Percentiles rank a stretch among this genome's conserved stretches.
phyloP scores from a whole-genome alignment of 2,329 filamentous ascomycete genomes.

The Colletotrichum sidae region DNA sequence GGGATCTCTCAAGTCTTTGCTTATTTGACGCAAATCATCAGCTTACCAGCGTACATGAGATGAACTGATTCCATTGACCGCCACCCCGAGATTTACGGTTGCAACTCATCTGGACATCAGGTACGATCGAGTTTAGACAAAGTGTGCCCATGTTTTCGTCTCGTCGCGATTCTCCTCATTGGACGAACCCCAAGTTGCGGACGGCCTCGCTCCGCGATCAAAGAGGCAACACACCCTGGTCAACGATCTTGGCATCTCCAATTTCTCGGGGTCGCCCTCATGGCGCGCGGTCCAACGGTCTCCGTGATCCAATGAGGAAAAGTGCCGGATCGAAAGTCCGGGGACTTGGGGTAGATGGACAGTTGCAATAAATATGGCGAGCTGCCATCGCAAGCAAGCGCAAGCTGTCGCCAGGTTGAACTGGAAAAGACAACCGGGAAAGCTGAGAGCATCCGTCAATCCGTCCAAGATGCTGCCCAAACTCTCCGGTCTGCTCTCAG shows the following conservation, averaged over 20 bases:
- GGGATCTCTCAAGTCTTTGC: too few species aligned
- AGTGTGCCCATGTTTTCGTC: conserved; percentile 5
- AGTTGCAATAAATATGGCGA: conserved; percentile 25
- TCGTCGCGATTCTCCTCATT: conserved; percentile 8
- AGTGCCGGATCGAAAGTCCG: conserved; percentile 1
- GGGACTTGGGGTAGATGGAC: not conserved
- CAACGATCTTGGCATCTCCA: conserved; percentile 27
- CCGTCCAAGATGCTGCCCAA: conserved; percentile 17
- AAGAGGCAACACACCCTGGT: conserved; percentile 10
- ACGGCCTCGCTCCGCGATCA: conserved; percentile 15
- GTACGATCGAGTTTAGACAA: conserved; percentile 15
- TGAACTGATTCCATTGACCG: too few species aligned
- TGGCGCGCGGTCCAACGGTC: conserved; percentile 31
- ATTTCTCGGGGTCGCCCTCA: conserved; percentile 2
- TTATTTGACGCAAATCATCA: not conserved
- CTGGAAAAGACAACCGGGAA: not conserved
- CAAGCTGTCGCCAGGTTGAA: not conserved
- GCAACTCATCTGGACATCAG: conserved; percentile 2
- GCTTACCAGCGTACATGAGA: not conserved
- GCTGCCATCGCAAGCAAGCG: too few species aligned
- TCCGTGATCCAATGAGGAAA: conserved; percentile 27
- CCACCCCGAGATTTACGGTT: not conserved
- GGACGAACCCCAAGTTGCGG: conserved; percentile 25
- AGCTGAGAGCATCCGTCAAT: conserved; percentile 4
- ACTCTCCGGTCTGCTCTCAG: conserved; percentile 32